Conservation (phyloP, 2,329 filamentous ascomycete genomes). For the Monilinia fructigena region DNA sequence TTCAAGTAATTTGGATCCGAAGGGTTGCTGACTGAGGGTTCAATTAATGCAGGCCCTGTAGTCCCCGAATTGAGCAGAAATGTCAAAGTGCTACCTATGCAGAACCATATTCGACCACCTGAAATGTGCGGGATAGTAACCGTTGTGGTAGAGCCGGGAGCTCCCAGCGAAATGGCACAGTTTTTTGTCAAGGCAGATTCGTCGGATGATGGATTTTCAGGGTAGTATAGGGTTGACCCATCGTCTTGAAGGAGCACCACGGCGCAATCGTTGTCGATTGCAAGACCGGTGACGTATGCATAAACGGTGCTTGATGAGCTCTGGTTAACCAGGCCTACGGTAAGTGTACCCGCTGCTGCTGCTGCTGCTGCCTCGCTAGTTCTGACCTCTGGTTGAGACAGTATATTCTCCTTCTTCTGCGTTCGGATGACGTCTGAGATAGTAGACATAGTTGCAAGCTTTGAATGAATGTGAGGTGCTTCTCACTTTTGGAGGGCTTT, state of each 20-base stretch:
- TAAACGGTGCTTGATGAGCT: constrained; percentile 60
- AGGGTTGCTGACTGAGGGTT: constrained; percentile 69
- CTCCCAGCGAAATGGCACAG: constrained; percentile 64
- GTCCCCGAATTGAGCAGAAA: constrained; percentile 69
- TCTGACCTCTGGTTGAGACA: constrained; percentile 25
- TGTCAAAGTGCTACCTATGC: constrained; percentile 56
- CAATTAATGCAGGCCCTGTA: constrained; percentile 65
- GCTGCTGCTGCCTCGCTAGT: constrained; percentile 9
- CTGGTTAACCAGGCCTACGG: constrained; percentile 65
- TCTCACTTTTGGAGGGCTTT: not conserved
- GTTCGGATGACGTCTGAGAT: constrained; percentile 27
- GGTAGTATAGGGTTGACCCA: constrained; percentile 64
- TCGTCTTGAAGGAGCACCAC: constrained; percentile 66
- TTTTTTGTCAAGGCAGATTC: constrained; percentile 54
- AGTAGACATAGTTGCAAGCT: constrained; percentile 27
- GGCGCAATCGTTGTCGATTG: constrained; percentile 57
- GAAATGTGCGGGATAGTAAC: constrained; percentile 68
- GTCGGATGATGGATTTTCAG: constrained; percentile 53
- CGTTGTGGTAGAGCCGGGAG: constrained; percentile 56
- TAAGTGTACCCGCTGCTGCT: constrained; percentile 44
- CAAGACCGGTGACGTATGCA: constrained; percentile 69
- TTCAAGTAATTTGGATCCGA: constrained; percentile 60
- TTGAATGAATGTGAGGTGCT: constrained; percentile 5
- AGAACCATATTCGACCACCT: constrained; percentile 72
- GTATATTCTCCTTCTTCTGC: constrained; percentile 26